Percentiles rank a stretch among this genome's conserved stretches.
Conservation (phyloP, 306 rosid species). For the Canavalia gladiata region DNA sequence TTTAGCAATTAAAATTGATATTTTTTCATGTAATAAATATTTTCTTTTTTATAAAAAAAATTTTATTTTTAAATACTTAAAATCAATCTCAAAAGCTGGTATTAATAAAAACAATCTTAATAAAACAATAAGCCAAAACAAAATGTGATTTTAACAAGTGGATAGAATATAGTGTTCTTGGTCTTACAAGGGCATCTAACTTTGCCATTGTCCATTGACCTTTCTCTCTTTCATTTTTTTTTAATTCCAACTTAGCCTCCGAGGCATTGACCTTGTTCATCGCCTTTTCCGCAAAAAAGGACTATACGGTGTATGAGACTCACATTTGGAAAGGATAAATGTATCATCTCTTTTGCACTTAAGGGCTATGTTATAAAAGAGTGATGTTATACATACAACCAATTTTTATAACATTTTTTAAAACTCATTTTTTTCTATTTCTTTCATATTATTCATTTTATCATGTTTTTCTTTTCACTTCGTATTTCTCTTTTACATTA, state of each 20-base stretch:
- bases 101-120: no score
- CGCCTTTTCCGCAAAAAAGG: not conserved
- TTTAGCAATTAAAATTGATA: no score
- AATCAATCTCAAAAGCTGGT: no score
- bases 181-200: not conserved
- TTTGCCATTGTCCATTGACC: conserved; percentile 13
- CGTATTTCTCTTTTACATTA: no score
- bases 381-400: no score
- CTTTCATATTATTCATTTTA: no score
- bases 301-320: not conserved
- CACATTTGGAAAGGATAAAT: not conserved
- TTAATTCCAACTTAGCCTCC: not conserved
- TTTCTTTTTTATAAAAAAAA: no score
- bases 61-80: no score
- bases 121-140: not conserved
- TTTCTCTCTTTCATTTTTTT: not conserved
- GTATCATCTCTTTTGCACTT: not conserved
- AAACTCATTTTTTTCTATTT: no score
- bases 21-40: no score
- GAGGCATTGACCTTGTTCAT: conserved; percentile 8
- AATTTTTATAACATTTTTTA: no score
- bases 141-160: conserved; percentile 6
- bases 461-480: no score
- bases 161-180: not conserved
- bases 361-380: not conserved